Percentiles rank a stretch among this genome's conserved stretches.
phyloP scores from a whole-genome alignment of 768 basidiomycete genomes.

The Boletales sp. region DNA sequence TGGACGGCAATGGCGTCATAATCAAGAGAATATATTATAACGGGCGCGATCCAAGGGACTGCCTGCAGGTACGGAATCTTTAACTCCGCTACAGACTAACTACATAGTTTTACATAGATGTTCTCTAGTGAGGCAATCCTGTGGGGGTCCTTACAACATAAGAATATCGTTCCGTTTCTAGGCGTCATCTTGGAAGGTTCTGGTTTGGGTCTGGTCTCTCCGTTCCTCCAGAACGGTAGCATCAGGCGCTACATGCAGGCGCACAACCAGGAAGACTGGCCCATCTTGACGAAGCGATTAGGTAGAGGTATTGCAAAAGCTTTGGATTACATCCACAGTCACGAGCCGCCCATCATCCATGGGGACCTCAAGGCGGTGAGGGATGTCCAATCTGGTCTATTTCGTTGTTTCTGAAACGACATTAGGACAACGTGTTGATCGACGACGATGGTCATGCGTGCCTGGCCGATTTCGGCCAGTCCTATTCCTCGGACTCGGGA shows the following conservation, averaged over 20 bases:
- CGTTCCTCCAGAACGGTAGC: constrained; percentile 19
- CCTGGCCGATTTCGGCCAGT: constrained; percentile 29
- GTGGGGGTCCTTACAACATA: constrained; percentile 23
- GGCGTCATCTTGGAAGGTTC: constrained; percentile 12
- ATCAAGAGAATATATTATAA: constrained; percentile 22
- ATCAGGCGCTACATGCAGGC: constrained; percentile 8
- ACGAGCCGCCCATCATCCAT: constrained; percentile 32
- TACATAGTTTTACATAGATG: constrained; percentile 5
- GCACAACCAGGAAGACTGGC: background rate
- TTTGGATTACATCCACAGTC: constrained; percentile 22
- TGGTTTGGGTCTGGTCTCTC: constrained; percentile 21
- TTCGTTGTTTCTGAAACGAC: background rate
- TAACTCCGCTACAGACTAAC: background rate
- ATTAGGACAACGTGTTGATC: constrained; percentile 25
- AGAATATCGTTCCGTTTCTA: constrained; percentile 24
- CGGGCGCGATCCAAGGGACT: background rate
- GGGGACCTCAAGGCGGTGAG: constrained; percentile 40
- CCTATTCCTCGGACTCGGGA: constrained; percentile 17
- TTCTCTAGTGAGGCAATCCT: constrained; percentile 26
- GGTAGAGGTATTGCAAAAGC: constrained; percentile 16
- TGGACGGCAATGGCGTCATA: constrained; percentile 12
- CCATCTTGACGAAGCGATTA: constrained; percentile 8
- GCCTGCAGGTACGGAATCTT: constrained; percentile 10
- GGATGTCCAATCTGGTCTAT: background rate
- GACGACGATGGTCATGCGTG: constrained; percentile 11